Percentiles rank a stretch among this genome's conserved stretches.
These are phyloP conservation scores for Calonectria hawksworthii DNA, from an alignment of 2,329 filamentous ascomycete genomes.

Conservation along the genomic window DNA sequence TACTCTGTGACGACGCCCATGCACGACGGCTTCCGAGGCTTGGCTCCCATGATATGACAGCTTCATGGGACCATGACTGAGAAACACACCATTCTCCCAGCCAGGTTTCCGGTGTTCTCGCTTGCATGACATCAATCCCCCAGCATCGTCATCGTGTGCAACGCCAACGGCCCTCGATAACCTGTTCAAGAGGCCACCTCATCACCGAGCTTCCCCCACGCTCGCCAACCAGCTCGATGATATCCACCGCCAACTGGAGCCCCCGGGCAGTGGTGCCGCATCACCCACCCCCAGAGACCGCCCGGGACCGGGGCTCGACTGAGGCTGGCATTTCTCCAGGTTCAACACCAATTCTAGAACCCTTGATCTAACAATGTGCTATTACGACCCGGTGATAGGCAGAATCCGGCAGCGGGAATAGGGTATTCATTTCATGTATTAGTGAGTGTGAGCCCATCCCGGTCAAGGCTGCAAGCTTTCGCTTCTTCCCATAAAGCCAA, in stretches of 20 bases:
- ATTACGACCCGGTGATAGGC: conserved; percentile 21
- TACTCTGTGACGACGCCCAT: conserved; percentile 8
- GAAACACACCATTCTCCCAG: background rate
- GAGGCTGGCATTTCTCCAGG: conserved; percentile 5
- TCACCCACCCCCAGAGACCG: conserved; percentile 2
- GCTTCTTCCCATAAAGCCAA: background rate
- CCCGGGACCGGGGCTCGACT: conserved; percentile 16
- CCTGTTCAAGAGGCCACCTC: conserved; percentile 11
- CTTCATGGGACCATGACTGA: background rate
- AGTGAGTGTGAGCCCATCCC: background rate
- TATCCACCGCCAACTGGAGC: conserved; percentile 16
- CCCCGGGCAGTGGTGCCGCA: conserved; percentile 15
- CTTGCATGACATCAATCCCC: background rate
- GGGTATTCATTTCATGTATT: background rate
- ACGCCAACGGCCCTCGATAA: background rate
- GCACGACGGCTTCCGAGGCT: background rate
- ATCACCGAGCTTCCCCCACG: conserved; percentile 16
- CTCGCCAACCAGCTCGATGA: background rate
- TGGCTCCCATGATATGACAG: background rate
- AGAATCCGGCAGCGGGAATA: background rate
- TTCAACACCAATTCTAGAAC: conserved; percentile 21
- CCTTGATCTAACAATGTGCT: conserved; percentile 13
- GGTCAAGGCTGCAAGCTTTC: too few species aligned
- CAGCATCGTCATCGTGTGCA: background rate
- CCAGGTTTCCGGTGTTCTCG: background rate